Conservation (phyloP, 2,329 filamentous ascomycete species). For the Dactylellina haptotyla region DNA sequence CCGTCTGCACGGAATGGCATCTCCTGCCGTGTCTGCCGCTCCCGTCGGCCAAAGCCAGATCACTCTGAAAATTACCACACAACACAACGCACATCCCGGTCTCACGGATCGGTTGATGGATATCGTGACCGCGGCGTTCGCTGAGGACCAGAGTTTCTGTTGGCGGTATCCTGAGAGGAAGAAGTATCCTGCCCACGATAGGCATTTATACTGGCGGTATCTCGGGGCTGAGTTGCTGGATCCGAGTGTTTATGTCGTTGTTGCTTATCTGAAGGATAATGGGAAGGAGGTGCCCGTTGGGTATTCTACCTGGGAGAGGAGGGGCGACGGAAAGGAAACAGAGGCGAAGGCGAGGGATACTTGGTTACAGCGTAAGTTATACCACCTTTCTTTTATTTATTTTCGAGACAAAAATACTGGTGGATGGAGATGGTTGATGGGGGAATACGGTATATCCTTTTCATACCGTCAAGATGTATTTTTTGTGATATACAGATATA, state of each 20-base stretch:
- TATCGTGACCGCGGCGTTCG: slow-evolving; percentile 21
- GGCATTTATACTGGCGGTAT: slow-evolving; percentile 33
- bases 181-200: slow-evolving; percentile 21
- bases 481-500: slow-evolving; percentile 9
- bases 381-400: not conserved
- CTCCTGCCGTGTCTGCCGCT: not conserved
- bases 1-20: slow-evolving; percentile 3
- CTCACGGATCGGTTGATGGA: slow-evolving; percentile 7
- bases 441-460: not conserved
- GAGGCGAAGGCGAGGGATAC: slow-evolving; percentile 14
- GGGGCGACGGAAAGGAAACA: not conserved
- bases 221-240: slow-evolving; percentile 25
- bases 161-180: slow-evolving; percentile 43
- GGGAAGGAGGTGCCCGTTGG: slow-evolving; percentile 13
- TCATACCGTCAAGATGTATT: not conserved
- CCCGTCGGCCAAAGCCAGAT: not conserved
- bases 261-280: slow-evolving; percentile 22
- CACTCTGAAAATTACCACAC: slow-evolving; percentile 22
- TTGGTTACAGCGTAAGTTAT: slow-evolving; percentile 43
- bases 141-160: slow-evolving; percentile 26
- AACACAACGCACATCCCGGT: slow-evolving; percentile 17
- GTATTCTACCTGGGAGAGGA: slow-evolving; percentile 39
- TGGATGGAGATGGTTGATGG: not conserved
- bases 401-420: not conserved
- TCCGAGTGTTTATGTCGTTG: slow-evolving; percentile 38